Conservation (phyloP, 2,329 filamentous ascomycete genomes). For the Sporothrix pseudoabietina region DNA sequence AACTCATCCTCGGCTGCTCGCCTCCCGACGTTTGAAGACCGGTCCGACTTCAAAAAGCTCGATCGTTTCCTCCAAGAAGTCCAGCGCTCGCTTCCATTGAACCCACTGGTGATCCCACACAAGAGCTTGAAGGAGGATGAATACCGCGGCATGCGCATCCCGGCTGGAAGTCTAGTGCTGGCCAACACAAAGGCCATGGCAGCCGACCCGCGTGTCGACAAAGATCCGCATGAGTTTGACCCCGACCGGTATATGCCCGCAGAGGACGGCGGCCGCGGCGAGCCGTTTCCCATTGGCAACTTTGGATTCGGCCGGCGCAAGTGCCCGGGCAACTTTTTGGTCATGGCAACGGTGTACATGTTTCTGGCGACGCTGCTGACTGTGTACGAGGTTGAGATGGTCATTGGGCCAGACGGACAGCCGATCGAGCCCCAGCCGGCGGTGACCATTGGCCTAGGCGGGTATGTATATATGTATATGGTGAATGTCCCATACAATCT, state of each 20-base stretch:
- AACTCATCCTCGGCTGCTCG: slow-evolving; percentile 33
- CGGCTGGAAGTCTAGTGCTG: slow-evolving; percentile 52
- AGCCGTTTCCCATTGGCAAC: slow-evolving; percentile 51
- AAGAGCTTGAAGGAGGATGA: slow-evolving; percentile 56
- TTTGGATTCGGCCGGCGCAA: slow-evolving; percentile 58
- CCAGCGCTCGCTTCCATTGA: slow-evolving; percentile 49
- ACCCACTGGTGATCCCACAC: slow-evolving; percentile 58
- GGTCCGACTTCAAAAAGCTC: slow-evolving; percentile 48
- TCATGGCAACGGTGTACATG: slow-evolving; percentile 49
- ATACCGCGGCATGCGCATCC: slow-evolving; percentile 60
- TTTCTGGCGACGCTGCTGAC: slow-evolving; percentile 47
- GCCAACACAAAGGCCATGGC: slow-evolving; percentile 52
- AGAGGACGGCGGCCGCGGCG: slow-evolving; percentile 40
- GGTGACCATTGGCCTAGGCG: slow-evolving; percentile 36
- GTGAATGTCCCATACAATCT: background rate
- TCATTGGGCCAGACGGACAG: slow-evolving; percentile 33
- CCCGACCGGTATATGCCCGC: slow-evolving; percentile 47
- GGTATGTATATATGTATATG: slow-evolving; percentile 31
- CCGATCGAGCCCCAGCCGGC: slow-evolving; percentile 34
- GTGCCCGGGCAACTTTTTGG: slow-evolving; percentile 55
- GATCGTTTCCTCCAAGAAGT: slow-evolving; percentile 52
- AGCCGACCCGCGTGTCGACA: slow-evolving; percentile 46
- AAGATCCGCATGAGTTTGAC: slow-evolving; percentile 48
- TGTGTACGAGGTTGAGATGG: slow-evolving; percentile 34
- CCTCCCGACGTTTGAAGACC: slow-evolving; percentile 52